Percentiles rank a stretch among this genome's conserved stretches.
Evolutionary conservation across 345 rosid genomes (phyloP).

Genomic region (Cardamine occulta): DNA sequence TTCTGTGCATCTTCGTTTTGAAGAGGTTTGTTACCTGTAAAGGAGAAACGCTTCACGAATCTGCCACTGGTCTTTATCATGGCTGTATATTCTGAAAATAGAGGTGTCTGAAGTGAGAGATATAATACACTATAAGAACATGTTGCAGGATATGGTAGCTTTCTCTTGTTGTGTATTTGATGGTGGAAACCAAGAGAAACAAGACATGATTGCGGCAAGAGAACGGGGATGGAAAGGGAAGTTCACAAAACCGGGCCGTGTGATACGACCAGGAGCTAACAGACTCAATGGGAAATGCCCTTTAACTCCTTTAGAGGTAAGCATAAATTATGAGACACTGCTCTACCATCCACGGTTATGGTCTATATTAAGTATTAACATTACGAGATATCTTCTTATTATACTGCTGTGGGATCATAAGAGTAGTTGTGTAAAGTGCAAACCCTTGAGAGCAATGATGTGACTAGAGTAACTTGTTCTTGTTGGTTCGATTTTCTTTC

Average conservation of each 20-base stretch:
- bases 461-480: conserved; percentile 1
- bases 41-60: conserved; percentile 15
- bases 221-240: conserved; percentile 98
- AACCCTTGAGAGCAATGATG: conserved; percentile 20
- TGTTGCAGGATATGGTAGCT: conserved; percentile 96
- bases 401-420: neutral
- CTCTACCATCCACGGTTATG: neutral
- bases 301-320: conserved; percentile 94
- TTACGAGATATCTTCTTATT: neutral
- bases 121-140: conserved; percentile 18
- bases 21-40: conserved; percentile 70
- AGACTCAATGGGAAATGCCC: conserved; percentile 98
- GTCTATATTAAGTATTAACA: neutral
- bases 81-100: conserved; percentile 16
- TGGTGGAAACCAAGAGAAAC: conserved; percentile 83
- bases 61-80: conserved; percentile 11
- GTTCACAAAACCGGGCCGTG: conserved; percentile 94
- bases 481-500: conserved; percentile 5
- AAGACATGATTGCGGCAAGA: conserved; percentile 88
- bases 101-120: conserved; percentile 9
- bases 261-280: conserved; percentile 90
- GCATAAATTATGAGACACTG: neutral
- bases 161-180: conserved; percentile 98
- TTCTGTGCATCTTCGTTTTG: conserved; percentile 96
- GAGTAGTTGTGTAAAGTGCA: conserved; percentile 1